phyloP scores from a whole-genome alignment of 176 grass and related monocot species.

The Cocos nucifera region DNA sequence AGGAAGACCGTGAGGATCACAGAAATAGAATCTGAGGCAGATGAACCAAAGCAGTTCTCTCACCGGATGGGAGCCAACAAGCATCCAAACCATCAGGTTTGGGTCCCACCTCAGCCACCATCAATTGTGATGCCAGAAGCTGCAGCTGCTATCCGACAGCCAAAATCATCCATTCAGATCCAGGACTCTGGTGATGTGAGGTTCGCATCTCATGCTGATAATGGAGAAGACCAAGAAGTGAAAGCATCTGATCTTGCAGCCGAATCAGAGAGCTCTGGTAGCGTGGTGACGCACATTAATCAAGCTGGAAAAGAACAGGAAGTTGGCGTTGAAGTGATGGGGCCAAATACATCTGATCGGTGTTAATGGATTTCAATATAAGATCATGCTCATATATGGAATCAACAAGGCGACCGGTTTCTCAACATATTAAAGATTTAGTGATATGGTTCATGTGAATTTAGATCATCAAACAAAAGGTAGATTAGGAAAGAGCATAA shows the following conservation, averaged over 20 bases:
- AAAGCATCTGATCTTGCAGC: neutral
- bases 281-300: too few relatives aligned
- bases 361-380: too few relatives aligned
- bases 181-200: neutral
- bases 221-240: neutral
- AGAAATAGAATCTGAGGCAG: slow-evolving; percentile 1
- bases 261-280: too few relatives aligned
- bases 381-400: too few relatives aligned
- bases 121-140: slow-evolving; percentile 1
- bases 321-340: too few relatives aligned
- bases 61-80: neutral
- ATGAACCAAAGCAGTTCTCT: neutral
- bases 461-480: too few relatives aligned
- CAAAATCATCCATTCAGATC: neutral
- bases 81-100: neutral
- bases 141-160: slow-evolving; percentile 5
- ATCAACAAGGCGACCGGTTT: too few relatives aligned
- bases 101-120: neutral
- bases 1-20: neutral
- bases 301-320: too few relatives aligned
- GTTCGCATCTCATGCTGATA: neutral
- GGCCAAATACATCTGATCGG: too few relatives aligned
- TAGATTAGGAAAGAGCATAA: too few relatives aligned
- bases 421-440: too few relatives aligned
- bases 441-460: too few relatives aligned